A percentile compares a stretch with the other conserved stretches of the same genome.
These are phyloP conservation scores for Oryza glaberrima DNA, from an alignment of 176 grass and related monocot genomes.

Conservation along the genomic window DNA sequence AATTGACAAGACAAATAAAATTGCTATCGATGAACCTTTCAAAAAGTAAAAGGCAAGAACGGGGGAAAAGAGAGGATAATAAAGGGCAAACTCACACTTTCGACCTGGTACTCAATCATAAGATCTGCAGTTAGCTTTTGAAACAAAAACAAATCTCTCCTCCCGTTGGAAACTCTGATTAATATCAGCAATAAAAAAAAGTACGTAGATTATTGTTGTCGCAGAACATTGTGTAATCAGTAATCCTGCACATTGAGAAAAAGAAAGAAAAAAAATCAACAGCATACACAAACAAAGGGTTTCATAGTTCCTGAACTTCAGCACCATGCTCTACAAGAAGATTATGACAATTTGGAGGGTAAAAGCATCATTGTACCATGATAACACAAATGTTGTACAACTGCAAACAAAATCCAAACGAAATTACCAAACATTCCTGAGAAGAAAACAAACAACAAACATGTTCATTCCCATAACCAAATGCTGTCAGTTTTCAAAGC, in stretches of 20 bases:
- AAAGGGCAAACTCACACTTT: neutral
- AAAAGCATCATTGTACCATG: constrained; percentile 24
- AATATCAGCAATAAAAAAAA: neutral
- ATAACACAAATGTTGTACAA: constrained; percentile 30
- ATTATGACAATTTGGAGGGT: constrained; percentile 7
- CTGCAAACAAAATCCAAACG: constrained; percentile 20
- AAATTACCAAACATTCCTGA: constrained; percentile 33
- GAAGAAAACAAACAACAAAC: constrained; percentile 28
- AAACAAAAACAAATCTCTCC: neutral
- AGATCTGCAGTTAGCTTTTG: neutral
- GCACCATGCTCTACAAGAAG: neutral
- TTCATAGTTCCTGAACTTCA: neutral
- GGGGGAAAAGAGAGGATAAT: neutral
- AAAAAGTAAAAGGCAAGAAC: neutral
- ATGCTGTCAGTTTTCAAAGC: constrained; percentile 44
- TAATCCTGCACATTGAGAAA: neutral
- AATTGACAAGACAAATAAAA: constrained; percentile 16
- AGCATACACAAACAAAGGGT: neutral
- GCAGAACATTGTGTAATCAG: neutral
- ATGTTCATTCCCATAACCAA: constrained; percentile 40
- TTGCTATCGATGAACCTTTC: neutral
- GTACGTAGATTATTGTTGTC: neutral
- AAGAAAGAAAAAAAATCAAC: neutral
- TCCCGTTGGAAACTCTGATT: neutral
- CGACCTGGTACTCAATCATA: neutral